Conservation (phyloP, 108 stramenopile species). For the Skeletonema menzelii region DNA sequence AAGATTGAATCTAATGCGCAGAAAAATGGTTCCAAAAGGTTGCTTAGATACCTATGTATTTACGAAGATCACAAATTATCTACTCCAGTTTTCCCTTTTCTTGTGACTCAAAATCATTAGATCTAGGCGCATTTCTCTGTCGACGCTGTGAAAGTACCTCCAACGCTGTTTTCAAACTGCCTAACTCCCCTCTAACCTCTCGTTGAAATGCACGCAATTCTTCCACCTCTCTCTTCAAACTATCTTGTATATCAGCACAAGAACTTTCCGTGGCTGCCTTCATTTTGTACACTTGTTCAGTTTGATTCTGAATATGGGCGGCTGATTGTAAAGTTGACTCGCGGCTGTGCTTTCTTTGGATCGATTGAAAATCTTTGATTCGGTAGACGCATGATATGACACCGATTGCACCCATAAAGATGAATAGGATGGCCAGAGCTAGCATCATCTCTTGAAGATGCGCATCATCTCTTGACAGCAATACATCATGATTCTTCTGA, state of each 20-base stretch:
- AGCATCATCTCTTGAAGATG: not conserved
- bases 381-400: not conserved
- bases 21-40: not conserved
- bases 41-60: not conserved
- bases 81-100: constrained; percentile 2
- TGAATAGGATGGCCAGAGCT: not conserved
- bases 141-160: not conserved
- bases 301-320: not conserved
- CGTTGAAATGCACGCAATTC: constrained; percentile 16
- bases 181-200: constrained; percentile 6
- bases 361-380: not conserved
- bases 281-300: constrained; percentile 1
- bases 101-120: not conserved
- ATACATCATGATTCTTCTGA: not conserved
- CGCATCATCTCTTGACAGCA: not conserved
- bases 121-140: not conserved
- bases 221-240: constrained; percentile 1
- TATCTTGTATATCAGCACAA: constrained; percentile 10
- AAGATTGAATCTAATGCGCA: not conserved
- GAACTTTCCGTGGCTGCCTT: not conserved
- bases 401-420: not conserved
- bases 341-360: not conserved
- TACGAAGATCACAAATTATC: not conserved
- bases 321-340: constrained; percentile 2
- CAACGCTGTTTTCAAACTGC: constrained; percentile 9